Conservation (phyloP, 306 rosid genomes). For the Fragaria iinumae region DNA sequence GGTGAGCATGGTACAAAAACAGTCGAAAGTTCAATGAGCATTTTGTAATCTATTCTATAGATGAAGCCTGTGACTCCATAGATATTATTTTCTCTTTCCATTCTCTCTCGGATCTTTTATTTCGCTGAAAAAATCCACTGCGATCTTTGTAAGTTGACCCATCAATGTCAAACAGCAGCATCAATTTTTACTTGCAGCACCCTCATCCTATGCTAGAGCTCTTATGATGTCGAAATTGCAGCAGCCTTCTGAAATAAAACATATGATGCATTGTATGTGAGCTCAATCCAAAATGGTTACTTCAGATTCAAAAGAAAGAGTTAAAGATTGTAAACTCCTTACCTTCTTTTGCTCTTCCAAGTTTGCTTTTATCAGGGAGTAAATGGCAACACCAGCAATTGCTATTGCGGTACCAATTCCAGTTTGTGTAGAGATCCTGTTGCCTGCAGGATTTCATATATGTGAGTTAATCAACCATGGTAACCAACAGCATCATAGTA, state of each 20-base stretch:
- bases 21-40: conserved; percentile 1
- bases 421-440: conserved; percentile 67
- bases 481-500: background rate
- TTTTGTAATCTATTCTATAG: background rate
- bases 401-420: conserved; percentile 72
- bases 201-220: conserved; percentile 4
- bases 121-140: conserved; percentile 18
- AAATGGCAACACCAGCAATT: conserved; percentile 75
- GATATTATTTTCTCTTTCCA: background rate
- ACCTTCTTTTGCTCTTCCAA: conserved; percentile 69
- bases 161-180: conserved; percentile 20
- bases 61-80: background rate
- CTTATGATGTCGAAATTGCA: conserved; percentile 39
- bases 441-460: conserved; percentile 38
- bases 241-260: conserved; percentile 56
- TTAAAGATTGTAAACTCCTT: background rate
- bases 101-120: conserved; percentile 12
- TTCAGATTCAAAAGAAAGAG: background rate
- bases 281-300: conserved; percentile 2
- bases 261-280: background rate
- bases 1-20: background rate
- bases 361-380: conserved; percentile 71
- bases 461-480: background rate
- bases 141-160: conserved; percentile 8
- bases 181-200: background rate